Evolutionary conservation across 148 eudicot species (phyloP).

Genomic region (Rhododendron griersonianum): DNA sequence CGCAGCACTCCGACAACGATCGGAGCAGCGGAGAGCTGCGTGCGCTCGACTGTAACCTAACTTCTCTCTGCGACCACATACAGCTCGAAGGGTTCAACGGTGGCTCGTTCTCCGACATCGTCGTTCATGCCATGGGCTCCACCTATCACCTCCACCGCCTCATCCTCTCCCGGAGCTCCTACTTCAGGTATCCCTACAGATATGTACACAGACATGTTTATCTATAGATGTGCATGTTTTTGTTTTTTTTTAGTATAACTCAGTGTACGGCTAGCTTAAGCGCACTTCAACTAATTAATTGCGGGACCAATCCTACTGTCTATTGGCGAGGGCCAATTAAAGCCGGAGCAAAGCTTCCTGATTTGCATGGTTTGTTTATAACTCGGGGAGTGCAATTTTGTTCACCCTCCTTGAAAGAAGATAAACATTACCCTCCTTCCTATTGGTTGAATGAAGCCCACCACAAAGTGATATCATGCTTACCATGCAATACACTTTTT

Average conservation of each 20-base stretch:
- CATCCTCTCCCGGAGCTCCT: constrained; percentile 90
- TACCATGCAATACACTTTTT: too few species aligned
- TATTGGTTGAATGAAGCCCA: too few species aligned
- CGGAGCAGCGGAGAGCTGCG: constrained; percentile 57
- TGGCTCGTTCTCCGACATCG: constrained; percentile 79
- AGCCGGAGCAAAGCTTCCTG: not conserved
- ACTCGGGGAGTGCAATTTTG: too few species aligned
- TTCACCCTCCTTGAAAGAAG: too few species aligned
- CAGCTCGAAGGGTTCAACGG: constrained; percentile 78
- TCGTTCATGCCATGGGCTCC: constrained; percentile 81
- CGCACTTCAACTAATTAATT: not conserved
- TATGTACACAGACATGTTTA: not conserved
- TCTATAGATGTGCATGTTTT: not conserved
- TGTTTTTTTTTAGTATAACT: not conserved
- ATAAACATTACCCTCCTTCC: too few species aligned
- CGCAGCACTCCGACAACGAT: constrained; percentile 39
- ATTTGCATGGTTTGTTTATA: too few species aligned
- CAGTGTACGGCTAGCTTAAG: not conserved
- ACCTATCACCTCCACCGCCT: constrained; percentile 89
- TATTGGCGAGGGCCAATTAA: not conserved
- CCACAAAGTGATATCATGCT: too few species aligned
- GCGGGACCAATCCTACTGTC: not conserved
- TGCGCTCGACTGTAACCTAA: constrained; percentile 66
- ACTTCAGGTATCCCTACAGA: constrained; percentile 52
- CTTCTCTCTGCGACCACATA: constrained; percentile 85